Evolutionary conservation across 129 eudicot genomes (phyloP).

Genomic region (Apium graveolens): DNA sequence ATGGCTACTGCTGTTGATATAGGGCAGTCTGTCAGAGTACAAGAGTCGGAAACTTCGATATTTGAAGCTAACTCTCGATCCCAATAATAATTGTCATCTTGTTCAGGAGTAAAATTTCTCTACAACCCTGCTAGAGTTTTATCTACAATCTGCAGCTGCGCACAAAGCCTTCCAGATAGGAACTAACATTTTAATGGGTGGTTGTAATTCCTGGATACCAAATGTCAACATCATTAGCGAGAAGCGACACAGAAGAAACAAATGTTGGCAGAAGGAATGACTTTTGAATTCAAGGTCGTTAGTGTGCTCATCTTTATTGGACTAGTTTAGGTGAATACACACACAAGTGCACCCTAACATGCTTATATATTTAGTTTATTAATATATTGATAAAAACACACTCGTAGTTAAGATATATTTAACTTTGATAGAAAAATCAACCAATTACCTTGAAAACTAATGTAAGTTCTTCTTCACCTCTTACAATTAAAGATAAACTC

Average conservation of each 20-base stretch:
- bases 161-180: conserved; percentile 71
- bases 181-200: conserved; percentile 63
- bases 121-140: conserved; percentile 17
- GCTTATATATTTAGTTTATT: neutral
- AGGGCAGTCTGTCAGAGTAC: neutral
- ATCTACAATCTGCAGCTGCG: conserved; percentile 30
- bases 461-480: conserved; percentile 54
- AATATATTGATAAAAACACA: neutral
- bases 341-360: neutral
- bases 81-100: neutral
- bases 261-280: neutral
- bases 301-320: neutral
- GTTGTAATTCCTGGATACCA: conserved; percentile 51
- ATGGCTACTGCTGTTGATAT: neutral
- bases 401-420: neutral
- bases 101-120: neutral
- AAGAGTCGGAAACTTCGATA: neutral
- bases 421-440: neutral
- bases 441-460: conserved; percentile 46
- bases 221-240: conserved; percentile 8
- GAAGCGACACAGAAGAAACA: conserved; percentile 1
- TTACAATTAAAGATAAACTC: conserved; percentile 62
- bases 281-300: neutral
- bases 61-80: neutral
- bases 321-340: neutral